These are phyloP conservation scores for Potentilla sterilis DNA, from an alignment of 306 rosid genomes.

Conservation along the genomic window DNA sequence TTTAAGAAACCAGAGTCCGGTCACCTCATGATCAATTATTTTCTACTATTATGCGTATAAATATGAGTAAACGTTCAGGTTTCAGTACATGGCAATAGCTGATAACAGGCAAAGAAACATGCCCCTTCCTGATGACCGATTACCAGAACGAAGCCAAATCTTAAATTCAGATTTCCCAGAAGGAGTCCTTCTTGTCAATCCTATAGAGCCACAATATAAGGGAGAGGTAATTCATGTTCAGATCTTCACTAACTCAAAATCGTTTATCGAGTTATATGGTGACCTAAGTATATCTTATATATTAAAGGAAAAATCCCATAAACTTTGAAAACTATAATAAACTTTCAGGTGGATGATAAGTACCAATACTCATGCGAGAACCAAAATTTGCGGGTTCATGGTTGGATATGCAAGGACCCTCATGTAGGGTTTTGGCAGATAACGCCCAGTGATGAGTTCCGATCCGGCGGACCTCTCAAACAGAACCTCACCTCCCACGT, in stretches of 20 bases:
- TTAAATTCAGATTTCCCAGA: conserved; percentile 65
- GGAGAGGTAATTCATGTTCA: conserved; percentile 55
- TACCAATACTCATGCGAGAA: conserved; percentile 47
- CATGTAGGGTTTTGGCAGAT: conserved; percentile 46
- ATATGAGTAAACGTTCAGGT: conserved; percentile 39
- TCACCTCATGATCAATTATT: neutral
- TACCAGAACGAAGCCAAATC: conserved; percentile 44
- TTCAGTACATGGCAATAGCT: conserved; percentile 71
- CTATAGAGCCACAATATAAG: conserved; percentile 61
- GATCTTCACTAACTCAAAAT: neutral
- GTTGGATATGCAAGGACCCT: conserved; percentile 39
- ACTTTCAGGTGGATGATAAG: conserved; percentile 46
- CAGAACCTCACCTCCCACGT: conserved; percentile 40
- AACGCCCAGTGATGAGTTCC: conserved; percentile 45
- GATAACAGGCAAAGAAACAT: conserved; percentile 77
- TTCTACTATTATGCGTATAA: neutral
- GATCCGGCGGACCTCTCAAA: conserved; percentile 40
- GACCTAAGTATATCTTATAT: neutral
- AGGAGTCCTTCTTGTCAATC: conserved; percentile 73
- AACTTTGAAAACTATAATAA: neutral
- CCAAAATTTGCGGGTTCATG: conserved; percentile 41
- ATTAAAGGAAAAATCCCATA: neutral
- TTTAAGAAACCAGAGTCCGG: too few species aligned
- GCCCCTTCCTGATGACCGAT: conserved; percentile 88
- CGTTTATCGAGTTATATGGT: neutral